Base-by-base conservation (phyloP, 2,329 filamentous ascomycete genomes). In the Gaeumannomyces tritici region DNA sequence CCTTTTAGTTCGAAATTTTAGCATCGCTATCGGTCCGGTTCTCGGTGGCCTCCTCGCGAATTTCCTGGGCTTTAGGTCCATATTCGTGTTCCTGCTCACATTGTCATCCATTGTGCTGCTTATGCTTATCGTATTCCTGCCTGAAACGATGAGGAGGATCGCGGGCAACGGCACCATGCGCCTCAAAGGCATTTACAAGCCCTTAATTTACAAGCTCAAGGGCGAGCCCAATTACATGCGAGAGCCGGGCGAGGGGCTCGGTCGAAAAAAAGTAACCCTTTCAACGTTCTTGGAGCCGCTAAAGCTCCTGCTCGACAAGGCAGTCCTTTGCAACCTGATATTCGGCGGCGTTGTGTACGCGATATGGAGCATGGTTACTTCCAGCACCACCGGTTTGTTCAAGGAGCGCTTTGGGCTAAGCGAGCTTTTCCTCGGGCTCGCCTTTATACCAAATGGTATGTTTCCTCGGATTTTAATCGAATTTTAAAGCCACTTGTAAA, bases 321-420 rank as follows among this genome's bases (percentile, higher is more conserved):
- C 80, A 57, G 74, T 80, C 8, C 66, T 77, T 29, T 66, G 75
- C n/a, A 75, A 74, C 12, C 65, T 81, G 2, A 61, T 76, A 21
- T 78, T 73, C 57, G 73, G 74, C 57, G 66, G 66, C 24, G 54
- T 64, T 24, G 61, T 64, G 5, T 65, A 63, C 51, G 51, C 63
- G 4, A 55, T 64, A 63, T 80, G 77, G 77, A 79, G 74, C 26
- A 80, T 81, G 78, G 75, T 80, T 5, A 78, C 75, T 9, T 73
- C 76, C 1, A 75, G 71, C 18, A 79, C 77, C 2, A 74, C 76
- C 0, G 66, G 67, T 0, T 59, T 75, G 3, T 73, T 79, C 63
- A 70, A 74, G 57, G 28, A 61, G 42, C 62, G 67, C 1, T 71
- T 71, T 29, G 56, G 61, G 2, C 67, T 72, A 0, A 65, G 57